phyloP scores from a whole-genome alignment of 192 early-diverging fungal genomes.

The Umbelopsis ramanniana region DNA sequence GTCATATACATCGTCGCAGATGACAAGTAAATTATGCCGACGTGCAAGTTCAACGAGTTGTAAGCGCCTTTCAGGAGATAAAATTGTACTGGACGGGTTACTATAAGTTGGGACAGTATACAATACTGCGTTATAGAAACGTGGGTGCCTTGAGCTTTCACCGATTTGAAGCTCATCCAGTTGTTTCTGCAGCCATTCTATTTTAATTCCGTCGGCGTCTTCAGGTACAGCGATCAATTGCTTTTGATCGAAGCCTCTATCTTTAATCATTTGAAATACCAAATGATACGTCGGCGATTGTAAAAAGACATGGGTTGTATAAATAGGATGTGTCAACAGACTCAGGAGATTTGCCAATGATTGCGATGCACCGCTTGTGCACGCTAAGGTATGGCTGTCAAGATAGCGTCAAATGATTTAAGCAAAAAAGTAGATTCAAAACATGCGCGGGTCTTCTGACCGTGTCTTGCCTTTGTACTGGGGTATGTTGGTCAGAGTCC shows the following conservation, averaged over 20 bases:
- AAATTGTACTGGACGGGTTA: conserved; percentile 36
- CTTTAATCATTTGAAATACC: conserved; percentile 29
- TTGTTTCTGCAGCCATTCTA: conserved; percentile 4
- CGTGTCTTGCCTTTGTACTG: not conserved
- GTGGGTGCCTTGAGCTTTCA: not conserved
- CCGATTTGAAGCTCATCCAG: not conserved
- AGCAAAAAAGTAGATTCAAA: not conserved
- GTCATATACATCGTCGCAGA: conserved; percentile 47
- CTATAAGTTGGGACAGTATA: conserved; percentile 43
- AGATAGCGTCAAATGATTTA: not conserved
- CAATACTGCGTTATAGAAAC: conserved; percentile 25
- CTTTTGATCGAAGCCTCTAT: conserved; percentile 23
- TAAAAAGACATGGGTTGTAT: conserved; percentile 29
- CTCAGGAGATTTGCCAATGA: conserved; percentile 27
- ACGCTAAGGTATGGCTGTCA: conserved; percentile 14
- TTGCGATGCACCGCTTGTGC: conserved; percentile 35
- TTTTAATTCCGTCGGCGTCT: conserved; percentile 26
- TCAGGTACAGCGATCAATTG: conserved; percentile 38
- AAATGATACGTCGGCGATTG: conserved; percentile 41
- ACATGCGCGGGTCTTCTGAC: not conserved
- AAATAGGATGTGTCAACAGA: conserved; percentile 25
- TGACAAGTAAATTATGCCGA: conserved; percentile 32
- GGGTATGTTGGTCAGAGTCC: not conserved
- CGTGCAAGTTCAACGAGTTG: conserved; percentile 31
- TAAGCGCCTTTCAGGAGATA: conserved; percentile 15